A percentile compares a stretch with the other conserved stretches of the same genome.
Conservation (phyloP, 352 stramenopile genomes). For the Phytophthora uliginosa region DNA sequence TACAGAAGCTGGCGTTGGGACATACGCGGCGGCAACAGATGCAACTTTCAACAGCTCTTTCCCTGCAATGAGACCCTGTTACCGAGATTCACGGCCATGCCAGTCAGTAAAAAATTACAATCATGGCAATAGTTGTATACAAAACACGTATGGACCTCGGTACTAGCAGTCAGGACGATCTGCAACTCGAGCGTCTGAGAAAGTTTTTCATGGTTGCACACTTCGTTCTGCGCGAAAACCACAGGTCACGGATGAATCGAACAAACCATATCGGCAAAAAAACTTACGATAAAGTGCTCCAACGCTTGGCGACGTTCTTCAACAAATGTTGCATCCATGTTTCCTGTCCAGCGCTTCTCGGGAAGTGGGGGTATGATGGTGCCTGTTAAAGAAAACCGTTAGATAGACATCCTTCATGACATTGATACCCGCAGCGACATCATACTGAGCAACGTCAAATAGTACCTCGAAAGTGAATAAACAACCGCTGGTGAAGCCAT, state of each 20-base stretch:
- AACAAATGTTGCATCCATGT: constrained; percentile 92
- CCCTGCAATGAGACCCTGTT: constrained; percentile 80
- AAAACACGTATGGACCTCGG: constrained; percentile 56
- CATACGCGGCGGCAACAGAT: constrained; percentile 78
- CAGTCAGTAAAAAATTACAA: background rate
- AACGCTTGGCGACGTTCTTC: constrained; percentile 89
- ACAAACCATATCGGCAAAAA: constrained; percentile 1
- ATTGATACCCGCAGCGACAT: background rate
- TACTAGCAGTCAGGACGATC: constrained; percentile 85
- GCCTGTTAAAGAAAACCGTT: constrained; percentile 36
- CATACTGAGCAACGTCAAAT: background rate
- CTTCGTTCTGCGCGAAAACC: constrained; percentile 75
- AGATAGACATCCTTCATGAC: background rate
- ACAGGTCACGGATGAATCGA: background rate
- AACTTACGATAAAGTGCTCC: constrained; percentile 88
- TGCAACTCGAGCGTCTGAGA: constrained; percentile 86
- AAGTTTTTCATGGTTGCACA: constrained; percentile 87
- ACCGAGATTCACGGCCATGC: background rate
- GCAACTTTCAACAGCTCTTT: constrained; percentile 87
- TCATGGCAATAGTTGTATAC: background rate
- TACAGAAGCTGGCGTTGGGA: constrained; percentile 79
- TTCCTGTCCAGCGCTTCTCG: constrained; percentile 90
- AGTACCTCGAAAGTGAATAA: constrained; percentile 81
- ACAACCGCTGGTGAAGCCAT: constrained; percentile 88
- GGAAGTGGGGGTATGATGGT: constrained; percentile 92